These are phyloP conservation scores for Alternaria viburni DNA, from an alignment of 2,329 filamentous ascomycete species.

Conservation along the genomic window DNA sequence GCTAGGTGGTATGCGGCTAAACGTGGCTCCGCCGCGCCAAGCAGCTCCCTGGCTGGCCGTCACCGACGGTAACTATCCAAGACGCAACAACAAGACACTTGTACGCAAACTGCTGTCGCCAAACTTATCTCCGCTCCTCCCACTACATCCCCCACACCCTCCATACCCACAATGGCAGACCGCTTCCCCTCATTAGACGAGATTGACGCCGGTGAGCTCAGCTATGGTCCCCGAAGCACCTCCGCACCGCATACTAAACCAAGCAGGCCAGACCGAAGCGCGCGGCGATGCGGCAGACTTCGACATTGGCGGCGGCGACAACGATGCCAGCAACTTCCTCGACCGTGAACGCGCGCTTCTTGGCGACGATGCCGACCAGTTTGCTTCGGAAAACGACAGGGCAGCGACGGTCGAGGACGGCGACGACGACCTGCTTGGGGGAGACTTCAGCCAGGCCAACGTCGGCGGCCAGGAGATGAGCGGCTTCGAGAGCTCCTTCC, in stretches of 20 bases:
- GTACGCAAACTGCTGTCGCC: conserved; percentile 28
- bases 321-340: conserved; percentile 82
- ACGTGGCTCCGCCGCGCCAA: conserved; percentile 27
- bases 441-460: conserved; percentile 55
- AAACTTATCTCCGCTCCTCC: conserved; percentile 1
- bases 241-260: conserved; percentile 31
- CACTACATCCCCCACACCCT: neutral
- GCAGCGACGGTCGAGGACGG: conserved; percentile 67
- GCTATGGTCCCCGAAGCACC: conserved; percentile 28
- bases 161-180: conserved; percentile 53
- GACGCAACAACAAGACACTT: conserved; percentile 19
- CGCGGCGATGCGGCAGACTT: conserved; percentile 56
- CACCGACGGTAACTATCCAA: conserved; percentile 16
- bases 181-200: conserved; percentile 61
- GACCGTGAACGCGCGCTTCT: conserved; percentile 88
- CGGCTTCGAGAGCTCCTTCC: conserved; percentile 88
- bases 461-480: conserved; percentile 55
- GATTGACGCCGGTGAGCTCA: conserved; percentile 57
- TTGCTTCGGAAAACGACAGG: conserved; percentile 76
- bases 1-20: conserved; percentile 29
- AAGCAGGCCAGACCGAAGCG: conserved; percentile 71
- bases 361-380: conserved; percentile 92
- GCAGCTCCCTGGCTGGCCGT: conserved; percentile 22
- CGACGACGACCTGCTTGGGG: conserved; percentile 75
- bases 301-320: conserved; percentile 60